Percentiles rank a stretch among this genome's conserved stretches.
These are phyloP conservation scores for Saccharum officinarum DNA, from an alignment of 176 grass and related monocot genomes.

Conservation along the genomic window DNA sequence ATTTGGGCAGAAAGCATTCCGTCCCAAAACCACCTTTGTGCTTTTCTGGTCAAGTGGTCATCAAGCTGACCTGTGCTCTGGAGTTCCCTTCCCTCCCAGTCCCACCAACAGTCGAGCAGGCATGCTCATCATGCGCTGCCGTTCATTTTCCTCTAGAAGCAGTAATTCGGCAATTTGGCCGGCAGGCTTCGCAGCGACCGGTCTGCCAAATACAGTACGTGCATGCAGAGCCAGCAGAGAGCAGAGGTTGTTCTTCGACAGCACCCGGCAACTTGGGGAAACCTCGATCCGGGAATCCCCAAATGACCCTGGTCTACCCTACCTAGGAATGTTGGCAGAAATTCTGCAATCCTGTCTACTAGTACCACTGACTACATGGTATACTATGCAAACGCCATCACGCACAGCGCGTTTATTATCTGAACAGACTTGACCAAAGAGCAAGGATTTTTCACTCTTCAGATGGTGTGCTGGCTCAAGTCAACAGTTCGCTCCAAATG, in stretches of 20 bases:
- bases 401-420: neutral
- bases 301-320: neutral
- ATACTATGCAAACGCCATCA: neutral
- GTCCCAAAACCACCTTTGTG: neutral
- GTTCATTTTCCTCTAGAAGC: neutral
- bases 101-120: no score
- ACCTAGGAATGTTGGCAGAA: slow-evolving; percentile 32
- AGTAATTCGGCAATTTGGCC: neutral
- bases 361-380: neutral
- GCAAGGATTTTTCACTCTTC: neutral
- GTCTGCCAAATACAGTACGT: neutral
- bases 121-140: neutral
- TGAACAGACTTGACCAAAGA: neutral
- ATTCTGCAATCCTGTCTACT: slow-evolving; percentile 1
- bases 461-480: no score
- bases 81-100: no score
- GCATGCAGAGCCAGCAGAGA: neutral
- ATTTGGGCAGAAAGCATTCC: neutral
- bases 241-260: neutral
- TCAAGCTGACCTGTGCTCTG: neutral
- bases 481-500: neutral
- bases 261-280: neutral
- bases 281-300: neutral
- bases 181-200: neutral
- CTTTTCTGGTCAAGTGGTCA: neutral